These are phyloP conservation scores for Terana coerulea DNA, from an alignment of 768 basidiomycete genomes.

Conservation along the genomic window DNA sequence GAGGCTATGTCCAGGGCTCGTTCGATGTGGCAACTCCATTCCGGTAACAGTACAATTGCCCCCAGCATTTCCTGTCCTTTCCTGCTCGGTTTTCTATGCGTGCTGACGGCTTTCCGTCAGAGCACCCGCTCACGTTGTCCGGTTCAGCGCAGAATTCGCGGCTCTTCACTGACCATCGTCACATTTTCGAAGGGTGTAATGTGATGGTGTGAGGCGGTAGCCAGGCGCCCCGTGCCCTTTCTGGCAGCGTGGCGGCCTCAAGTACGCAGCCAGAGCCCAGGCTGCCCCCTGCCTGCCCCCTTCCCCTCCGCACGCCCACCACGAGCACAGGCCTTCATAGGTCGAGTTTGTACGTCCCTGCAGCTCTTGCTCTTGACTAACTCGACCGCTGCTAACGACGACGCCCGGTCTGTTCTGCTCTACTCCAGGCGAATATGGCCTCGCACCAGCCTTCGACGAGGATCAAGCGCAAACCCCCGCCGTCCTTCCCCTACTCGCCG, in stretches of 20 bases:
- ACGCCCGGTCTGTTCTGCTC: background rate
- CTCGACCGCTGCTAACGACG: background rate
- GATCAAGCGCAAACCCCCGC: conserved; percentile 56
- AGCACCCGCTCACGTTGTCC: no score
- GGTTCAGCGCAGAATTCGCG: no score
- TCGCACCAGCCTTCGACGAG: background rate
- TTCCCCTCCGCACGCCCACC: no score
- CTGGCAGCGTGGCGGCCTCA: background rate
- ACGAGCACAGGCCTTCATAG: background rate
- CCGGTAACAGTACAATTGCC: no score
- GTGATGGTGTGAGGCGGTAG: background rate
- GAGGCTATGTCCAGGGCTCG: no score
- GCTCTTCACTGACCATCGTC: no score
- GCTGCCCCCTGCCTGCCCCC: background rate
- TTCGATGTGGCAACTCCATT: no score
- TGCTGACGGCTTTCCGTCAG: no score
- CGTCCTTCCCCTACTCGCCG: conserved; percentile 44
- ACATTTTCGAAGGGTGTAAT: background rate
- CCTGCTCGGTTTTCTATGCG: no score
- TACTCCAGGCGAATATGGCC: background rate
- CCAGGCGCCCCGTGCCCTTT: background rate
- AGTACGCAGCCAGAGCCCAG: background rate
- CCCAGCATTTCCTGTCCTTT: no score
- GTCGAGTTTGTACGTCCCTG: background rate
- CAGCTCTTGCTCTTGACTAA: background rate